Conservation (phyloP, 768 basidiomycete species). For the Cubamyces sp. region DNA sequence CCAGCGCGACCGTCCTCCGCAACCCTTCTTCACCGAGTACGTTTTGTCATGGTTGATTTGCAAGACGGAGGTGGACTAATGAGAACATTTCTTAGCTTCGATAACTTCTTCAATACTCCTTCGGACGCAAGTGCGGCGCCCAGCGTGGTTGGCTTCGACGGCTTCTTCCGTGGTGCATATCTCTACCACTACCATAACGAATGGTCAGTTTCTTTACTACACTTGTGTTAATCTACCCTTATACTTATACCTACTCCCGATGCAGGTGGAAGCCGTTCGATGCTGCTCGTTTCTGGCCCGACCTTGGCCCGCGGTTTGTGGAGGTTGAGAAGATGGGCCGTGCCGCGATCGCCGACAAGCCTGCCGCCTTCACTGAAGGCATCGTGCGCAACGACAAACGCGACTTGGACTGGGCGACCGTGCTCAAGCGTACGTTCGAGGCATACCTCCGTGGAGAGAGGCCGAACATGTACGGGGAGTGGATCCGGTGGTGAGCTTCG, state of each 20-base stretch:
- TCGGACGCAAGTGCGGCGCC: constrained; percentile 73
- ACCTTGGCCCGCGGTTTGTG: constrained; percentile 79
- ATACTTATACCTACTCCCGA: not conserved
- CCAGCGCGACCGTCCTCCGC: constrained; percentile 90
- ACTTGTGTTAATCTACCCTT: not conserved
- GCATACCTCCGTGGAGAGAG: constrained; percentile 87
- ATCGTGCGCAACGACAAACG: constrained; percentile 58
- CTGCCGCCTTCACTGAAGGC: constrained; percentile 6
- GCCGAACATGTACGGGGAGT: constrained; percentile 96
- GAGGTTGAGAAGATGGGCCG: constrained; percentile 75
- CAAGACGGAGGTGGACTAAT: not conserved
- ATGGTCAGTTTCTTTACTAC: constrained; percentile 55
- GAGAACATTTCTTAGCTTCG: constrained; percentile 57
- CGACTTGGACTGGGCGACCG: constrained; percentile 91
- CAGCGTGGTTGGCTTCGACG: constrained; percentile 86
- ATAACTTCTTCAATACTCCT: constrained; percentile 86
- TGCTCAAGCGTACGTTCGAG: constrained; percentile 95
- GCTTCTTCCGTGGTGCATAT: constrained; percentile 94
- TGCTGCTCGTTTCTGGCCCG: constrained; percentile 88
- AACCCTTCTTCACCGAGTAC: constrained; percentile 90
- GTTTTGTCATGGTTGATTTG: constrained; percentile 16
- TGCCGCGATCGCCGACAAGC: constrained; percentile 33
- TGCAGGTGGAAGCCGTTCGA: constrained; percentile 96
- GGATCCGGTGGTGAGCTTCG: constrained; percentile 47
- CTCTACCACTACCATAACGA: constrained; percentile 96